These are phyloP conservation scores for Rosa rugosa DNA, from an alignment of 306 rosid genomes.

Conservation along the genomic window DNA sequence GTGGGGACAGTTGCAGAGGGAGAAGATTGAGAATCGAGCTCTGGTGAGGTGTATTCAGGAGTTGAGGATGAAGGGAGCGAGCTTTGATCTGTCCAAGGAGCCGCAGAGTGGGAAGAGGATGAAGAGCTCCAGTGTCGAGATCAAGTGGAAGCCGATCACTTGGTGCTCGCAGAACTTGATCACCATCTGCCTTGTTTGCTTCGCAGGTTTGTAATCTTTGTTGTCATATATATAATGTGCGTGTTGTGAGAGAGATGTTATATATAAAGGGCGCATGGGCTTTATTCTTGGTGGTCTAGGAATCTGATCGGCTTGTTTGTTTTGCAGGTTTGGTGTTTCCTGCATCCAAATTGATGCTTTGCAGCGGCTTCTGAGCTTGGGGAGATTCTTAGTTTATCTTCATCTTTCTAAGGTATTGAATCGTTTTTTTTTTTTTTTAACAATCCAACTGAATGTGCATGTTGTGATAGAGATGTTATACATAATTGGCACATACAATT, in stretches of 20 bases:
- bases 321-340: conserved; percentile 62
- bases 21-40: conserved; percentile 48
- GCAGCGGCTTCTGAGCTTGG: conserved; percentile 45
- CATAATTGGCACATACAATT: neutral
- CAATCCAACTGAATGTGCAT: neutral
- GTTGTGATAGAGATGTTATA: neutral
- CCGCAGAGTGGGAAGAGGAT: conserved; percentile 59
- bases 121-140: conserved; percentile 93
- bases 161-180: conserved; percentile 48
- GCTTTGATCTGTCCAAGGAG: conserved; percentile 77
- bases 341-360: conserved; percentile 63
- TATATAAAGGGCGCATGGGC: no score
- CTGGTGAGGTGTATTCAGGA: conserved; percentile 67
- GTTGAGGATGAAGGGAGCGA: conserved; percentile 87
- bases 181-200: conserved; percentile 53
- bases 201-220: conserved; percentile 45
- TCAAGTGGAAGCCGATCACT: conserved; percentile 68
- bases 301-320: conserved; percentile 42
- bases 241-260: neutral
- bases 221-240: neutral
- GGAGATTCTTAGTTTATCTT: neutral
- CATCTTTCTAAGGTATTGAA: neutral
- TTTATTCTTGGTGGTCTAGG: neutral
- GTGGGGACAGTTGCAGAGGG: conserved; percentile 54
- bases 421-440: no score